Percentiles rank a stretch among this genome's conserved stretches.
Evolutionary conservation across 345 rosid genomes (phyloP).

Genomic region (Hevea brasiliensis): DNA sequence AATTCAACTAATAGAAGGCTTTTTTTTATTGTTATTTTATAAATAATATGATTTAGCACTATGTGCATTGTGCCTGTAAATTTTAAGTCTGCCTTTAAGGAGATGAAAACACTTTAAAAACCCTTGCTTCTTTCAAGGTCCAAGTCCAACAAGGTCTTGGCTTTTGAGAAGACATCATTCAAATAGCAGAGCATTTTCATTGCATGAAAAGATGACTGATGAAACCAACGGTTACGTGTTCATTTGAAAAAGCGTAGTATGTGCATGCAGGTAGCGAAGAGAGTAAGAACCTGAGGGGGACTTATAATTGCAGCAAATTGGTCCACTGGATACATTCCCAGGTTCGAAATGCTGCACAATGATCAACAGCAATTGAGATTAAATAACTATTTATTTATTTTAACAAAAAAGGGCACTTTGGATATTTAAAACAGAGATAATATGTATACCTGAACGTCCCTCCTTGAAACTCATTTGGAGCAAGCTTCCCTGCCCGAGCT

Average conservation of each 20-base stretch:
- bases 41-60: background rate
- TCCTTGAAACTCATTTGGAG: constrained; percentile 91
- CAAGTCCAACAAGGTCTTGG: background rate
- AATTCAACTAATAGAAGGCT: background rate
- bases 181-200: background rate
- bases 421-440: background rate
- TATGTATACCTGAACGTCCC: constrained; percentile 82
- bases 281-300: constrained; percentile 82
- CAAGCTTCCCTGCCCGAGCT: constrained; percentile 88
- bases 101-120: background rate
- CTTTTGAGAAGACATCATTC: background rate
- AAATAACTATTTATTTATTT: background rate
- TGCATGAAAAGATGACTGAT: background rate
- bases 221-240: background rate
- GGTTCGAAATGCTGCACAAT: constrained; percentile 88
- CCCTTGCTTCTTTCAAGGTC: background rate
- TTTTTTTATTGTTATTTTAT: too few species aligned
- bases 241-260: background rate
- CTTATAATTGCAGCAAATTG: constrained; percentile 92
- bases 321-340: constrained; percentile 98
- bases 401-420: background rate
- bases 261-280: constrained; percentile 15
- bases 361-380: constrained; percentile 3
- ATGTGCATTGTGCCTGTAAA: background rate
- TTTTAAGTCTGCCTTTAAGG: background rate